Evolutionary conservation across 495 filamentous ascomycete genomes (phyloP).

Genomic region (Aspergillus mulundensis): DNA sequence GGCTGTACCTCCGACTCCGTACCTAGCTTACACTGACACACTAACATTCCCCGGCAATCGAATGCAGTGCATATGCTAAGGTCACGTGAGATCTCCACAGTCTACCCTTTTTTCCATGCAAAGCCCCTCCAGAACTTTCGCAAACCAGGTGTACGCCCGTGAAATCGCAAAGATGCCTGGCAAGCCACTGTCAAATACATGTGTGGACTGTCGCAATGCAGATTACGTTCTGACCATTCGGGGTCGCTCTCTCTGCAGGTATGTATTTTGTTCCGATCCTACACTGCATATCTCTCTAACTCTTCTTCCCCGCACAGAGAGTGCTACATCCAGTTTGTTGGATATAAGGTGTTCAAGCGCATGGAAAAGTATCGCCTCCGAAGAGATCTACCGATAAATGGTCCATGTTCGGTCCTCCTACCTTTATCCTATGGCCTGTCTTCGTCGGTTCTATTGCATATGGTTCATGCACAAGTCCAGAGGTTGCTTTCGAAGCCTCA

Average conservation of each 20-base stretch:
- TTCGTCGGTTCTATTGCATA: conserved; percentile 71
- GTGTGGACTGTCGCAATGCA: conserved; percentile 40
- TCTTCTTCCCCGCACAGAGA: conserved; percentile 40
- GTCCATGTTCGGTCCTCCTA: conserved; percentile 59
- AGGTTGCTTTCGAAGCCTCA: conserved; percentile 52
- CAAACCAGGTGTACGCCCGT: background rate
- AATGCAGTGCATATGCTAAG: background rate
- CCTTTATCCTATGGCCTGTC: conserved; percentile 81
- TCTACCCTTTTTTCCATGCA: background rate
- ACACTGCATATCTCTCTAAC: conserved; percentile 3
- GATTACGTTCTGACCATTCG: conserved; percentile 39
- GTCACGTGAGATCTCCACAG: background rate
- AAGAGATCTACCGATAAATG: conserved; percentile 28
- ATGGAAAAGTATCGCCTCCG: conserved; percentile 60
- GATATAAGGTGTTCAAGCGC: conserved; percentile 71
- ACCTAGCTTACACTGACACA: too few relatives aligned
- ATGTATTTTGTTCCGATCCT: conserved; percentile 14
- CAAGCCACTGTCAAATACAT: conserved; percentile 30
- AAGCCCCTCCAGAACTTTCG: conserved; percentile 10
- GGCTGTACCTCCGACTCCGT: conserved; percentile 31
- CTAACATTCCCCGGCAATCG: too few relatives aligned
- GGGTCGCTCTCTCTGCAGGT: conserved; percentile 45
- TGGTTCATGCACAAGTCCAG: conserved; percentile 65
- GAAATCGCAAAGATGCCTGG: conserved; percentile 34
- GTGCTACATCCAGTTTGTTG: conserved; percentile 74